Base-by-base conservation (phyloP, 2,329 filamentous ascomycete genomes). In the Coleophoma eucalyptorum region DNA sequence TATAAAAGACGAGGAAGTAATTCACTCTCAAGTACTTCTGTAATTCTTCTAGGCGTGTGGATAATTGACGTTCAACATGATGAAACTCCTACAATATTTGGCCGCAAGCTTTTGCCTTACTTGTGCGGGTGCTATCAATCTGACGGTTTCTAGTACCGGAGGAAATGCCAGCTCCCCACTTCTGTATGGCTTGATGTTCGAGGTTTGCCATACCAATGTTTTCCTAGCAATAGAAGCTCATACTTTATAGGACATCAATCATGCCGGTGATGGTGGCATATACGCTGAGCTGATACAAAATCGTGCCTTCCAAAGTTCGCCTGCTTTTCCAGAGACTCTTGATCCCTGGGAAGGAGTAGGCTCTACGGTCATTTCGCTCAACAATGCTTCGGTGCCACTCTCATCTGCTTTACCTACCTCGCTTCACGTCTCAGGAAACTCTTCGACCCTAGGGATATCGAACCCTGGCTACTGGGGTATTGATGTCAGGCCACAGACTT, bases 281-380 rank as follows among this genome's bases (percentile, higher is more conserved):
- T 89, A 89, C 62, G 84, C 81, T 48, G 84, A 89, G 62, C 67
- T 89, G 53, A 78, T 89, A 50, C 77, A 75, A 46, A 89, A 89
- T 67, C 77, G 84, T 43, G 86, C 84, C 7, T 87, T 89, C 62
- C 86, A 89, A 65, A 64, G 50, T 8, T 44, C 42, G 13, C 19
- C 46, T 10, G 43, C 5, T 63, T 82, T 20, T 68, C 74, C 15
- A 67, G 84, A 13, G 72, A 76, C 53, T 70, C 73, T 33, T 70
- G 59, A 75, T 71, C 35, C 52, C 12, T 60, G 53, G 53, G 38
- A 46, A 32, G 35, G 55, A 16, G 38, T 52, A 26, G 53, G 50
- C 3, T 20, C 16, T 19, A 42, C 33, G 11, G 43, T n/a, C 12
- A 46, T 59, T 10, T 41, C 44, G 8, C 45, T 59, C 72, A 79